These are phyloP conservation scores for Lactuca saligna DNA, from an alignment of 129 eudicot genomes.

Conservation along the genomic window DNA sequence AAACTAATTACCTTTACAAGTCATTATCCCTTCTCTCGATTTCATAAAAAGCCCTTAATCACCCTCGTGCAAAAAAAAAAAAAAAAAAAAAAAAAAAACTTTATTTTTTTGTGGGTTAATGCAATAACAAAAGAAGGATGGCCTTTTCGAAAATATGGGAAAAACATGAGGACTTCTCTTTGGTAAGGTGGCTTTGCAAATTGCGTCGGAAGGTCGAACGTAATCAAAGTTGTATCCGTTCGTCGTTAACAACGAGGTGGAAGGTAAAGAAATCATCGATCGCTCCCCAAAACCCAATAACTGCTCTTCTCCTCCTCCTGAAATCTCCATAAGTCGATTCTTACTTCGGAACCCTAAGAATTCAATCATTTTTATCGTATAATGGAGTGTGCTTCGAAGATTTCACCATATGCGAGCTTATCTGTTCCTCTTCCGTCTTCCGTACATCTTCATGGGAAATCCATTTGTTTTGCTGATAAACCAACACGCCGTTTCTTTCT, in stretches of 20 bases:
- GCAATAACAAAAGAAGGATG: background rate
- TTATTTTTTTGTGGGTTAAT: background rate
- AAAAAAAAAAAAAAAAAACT: too few species aligned
- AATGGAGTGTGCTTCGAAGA: conserved; percentile 37
- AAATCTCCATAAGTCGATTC: background rate
- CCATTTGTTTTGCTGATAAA: conserved; percentile 6
- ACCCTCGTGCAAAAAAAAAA: too few species aligned
- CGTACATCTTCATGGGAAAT: conserved; percentile 1
- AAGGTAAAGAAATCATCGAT: conserved; percentile 18
- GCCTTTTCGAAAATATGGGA: background rate
- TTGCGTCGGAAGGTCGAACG: background rate
- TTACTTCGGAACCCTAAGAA: conserved; percentile 18
- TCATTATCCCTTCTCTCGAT: too few species aligned
- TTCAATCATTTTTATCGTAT: background rate
- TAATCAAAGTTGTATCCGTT: background rate
- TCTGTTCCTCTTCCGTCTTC: conserved; percentile 18
- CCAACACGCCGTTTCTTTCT: background rate
- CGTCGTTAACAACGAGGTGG: conserved; percentile 35
- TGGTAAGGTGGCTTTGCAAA: background rate
- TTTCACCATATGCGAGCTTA: conserved; percentile 27
- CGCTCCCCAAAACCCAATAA: conserved; percentile 13
- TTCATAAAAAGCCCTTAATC: too few species aligned
- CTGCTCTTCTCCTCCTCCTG: background rate
- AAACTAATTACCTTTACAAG: too few species aligned
- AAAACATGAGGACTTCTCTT: background rate